These are phyloP conservation scores for Mycogone perniciosa DNA, from an alignment of 2,329 filamentous ascomycete species.

Conservation along the genomic window DNA sequence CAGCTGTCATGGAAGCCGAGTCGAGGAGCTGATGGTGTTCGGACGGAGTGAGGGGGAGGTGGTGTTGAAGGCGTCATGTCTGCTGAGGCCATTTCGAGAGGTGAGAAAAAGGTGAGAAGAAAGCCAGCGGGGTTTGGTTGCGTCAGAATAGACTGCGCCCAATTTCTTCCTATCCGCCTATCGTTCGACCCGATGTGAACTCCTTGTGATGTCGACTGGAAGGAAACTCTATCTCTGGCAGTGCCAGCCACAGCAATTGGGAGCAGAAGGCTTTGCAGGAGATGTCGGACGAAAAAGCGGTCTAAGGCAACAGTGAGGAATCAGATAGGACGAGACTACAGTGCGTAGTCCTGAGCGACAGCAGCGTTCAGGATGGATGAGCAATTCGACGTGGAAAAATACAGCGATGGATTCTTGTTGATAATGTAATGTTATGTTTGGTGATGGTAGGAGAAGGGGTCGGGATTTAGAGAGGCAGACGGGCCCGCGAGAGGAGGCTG, in stretches of 20 bases:
- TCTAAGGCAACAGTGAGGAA: constrained; percentile 5
- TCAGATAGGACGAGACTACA: constrained; percentile 4
- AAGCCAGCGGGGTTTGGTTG: constrained; percentile 15
- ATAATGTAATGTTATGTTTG: constrained; percentile 13
- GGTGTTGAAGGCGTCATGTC: constrained; percentile 45
- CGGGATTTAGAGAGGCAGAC: constrained; percentile 16
- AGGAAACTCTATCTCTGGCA: constrained; percentile 12
- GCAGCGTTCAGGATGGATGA: constrained; percentile 2
- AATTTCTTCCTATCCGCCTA: not conserved
- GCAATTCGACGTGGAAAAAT: constrained; percentile 8
- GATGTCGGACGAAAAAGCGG: constrained; percentile 7
- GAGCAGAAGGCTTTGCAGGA: not conserved
- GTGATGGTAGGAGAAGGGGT: constrained; percentile 16
- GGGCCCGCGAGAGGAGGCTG: constrained; percentile 17
- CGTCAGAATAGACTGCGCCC: not conserved
- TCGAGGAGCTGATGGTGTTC: constrained; percentile 62
- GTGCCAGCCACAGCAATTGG: constrained; percentile 13
- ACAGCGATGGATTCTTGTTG: constrained; percentile 6
- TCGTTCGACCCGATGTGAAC: not conserved
- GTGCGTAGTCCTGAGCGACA: not conserved
- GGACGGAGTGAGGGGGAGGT: constrained; percentile 51
- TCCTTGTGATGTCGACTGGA: constrained; percentile 13
- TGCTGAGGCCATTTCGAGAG: constrained; percentile 23
- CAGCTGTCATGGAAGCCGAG: constrained; percentile 63
- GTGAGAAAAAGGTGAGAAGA: not conserved